These are phyloP conservation scores for Zhuliangozyma parablackwelliae DNA, from an alignment of 1,139 yeast species.

Conservation along the genomic window DNA sequence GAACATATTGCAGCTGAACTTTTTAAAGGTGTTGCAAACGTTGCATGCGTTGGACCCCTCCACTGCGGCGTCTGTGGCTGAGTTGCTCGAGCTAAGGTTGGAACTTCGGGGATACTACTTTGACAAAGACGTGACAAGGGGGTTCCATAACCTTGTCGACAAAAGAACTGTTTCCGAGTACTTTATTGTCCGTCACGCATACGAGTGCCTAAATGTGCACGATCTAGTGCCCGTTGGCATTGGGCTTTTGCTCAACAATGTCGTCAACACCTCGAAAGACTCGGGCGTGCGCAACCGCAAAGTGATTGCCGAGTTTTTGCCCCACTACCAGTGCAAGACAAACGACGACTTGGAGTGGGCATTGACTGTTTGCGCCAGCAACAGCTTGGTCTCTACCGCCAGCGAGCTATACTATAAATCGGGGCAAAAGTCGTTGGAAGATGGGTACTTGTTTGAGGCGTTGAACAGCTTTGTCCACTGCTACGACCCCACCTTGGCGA, in stretches of 20 bases:
- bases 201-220: slow-evolving; percentile 48
- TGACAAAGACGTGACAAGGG: slow-evolving; percentile 5
- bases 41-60: slow-evolving; percentile 62
- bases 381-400: slow-evolving; percentile 49
- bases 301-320: slow-evolving; percentile 57
- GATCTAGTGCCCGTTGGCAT: slow-evolving; percentile 62
- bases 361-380: slow-evolving; percentile 48
- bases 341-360: slow-evolving; percentile 84
- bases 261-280: slow-evolving; percentile 20
- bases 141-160: slow-evolving; percentile 14
- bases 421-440: slow-evolving; percentile 36
- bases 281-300: slow-evolving; percentile 28
- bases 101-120: slow-evolving; percentile 47
- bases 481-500: slow-evolving; percentile 38
- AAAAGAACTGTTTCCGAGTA: slow-evolving; percentile 54
- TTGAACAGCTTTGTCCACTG: slow-evolving; percentile 64
- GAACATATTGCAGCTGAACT: slow-evolving; percentile 55
- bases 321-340: slow-evolving; percentile 52
- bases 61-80: slow-evolving; percentile 64
- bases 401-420: slow-evolving; percentile 42
- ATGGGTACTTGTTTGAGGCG: slow-evolving; percentile 55
- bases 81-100: slow-evolving; percentile 63
- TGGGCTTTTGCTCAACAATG: slow-evolving; percentile 41
- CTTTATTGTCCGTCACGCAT: slow-evolving; percentile 57
- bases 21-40: slow-evolving; percentile 55